Evolutionary conservation across 352 stramenopile genomes (phyloP), one percentile per base, ranked within the genome.

Genomic region (Phytophthora pluvialis): DNA sequence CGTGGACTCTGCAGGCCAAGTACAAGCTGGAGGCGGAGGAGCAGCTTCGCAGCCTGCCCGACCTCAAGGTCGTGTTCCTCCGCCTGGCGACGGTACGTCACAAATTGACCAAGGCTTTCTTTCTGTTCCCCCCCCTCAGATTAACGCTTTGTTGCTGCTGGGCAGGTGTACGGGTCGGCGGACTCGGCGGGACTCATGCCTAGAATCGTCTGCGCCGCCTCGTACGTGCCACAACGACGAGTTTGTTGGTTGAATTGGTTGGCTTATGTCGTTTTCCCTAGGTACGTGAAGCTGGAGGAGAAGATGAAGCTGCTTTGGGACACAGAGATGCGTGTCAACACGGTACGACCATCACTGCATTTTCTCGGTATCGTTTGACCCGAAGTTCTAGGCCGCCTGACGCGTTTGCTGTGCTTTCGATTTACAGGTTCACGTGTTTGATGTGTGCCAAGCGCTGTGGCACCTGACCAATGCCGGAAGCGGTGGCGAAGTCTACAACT

Each of bases 231-330:
- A 31, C 3, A 25, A 7, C 11, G 33, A 16, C 15, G 3, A 15
- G 3, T 18, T 36, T 36, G 21, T 7, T 38, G 3, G 32, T 12
- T 65, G 11, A 21, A 8, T 56, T 18, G 18, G 13, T 39, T 36
- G 15, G 44, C 8, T 33, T 4, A 45, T 54, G 1, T 52, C 40
- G 38, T 29, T 43, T 40, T 48, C 25, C 7, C 25, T 47, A 94
- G 86, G 38, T 94, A 94, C 43, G 81, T 92, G 33, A 90, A 92
- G 73, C 49, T 96, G 31, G 64, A 89, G 29, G 88, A 96, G 60
- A 94, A 91, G 58, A 96, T 96, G 88, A 94, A 91, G 78, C 60
- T 96, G 44, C 70, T 96, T 1, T 96, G 88, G 88, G 85, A 94
- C 49, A 79, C 81, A 0, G 88, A 96, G 64, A 92, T 96, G 86